Base-by-base conservation (phyloP, 768 basidiomycete species). In the Tricholoma sp. region DNA sequence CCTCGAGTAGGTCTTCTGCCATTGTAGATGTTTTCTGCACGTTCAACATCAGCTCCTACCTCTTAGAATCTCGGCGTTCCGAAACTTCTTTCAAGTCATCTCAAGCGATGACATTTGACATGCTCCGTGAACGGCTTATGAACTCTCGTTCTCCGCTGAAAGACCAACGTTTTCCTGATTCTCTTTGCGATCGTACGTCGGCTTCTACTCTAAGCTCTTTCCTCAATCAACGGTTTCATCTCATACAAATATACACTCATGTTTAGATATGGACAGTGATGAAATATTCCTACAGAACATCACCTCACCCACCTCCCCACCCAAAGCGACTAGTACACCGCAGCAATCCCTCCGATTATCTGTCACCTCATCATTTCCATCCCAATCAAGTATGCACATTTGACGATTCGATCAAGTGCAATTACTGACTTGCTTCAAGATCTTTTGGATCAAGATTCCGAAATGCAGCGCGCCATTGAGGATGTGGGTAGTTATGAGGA, bases 401-500 rank as follows among this genome's bases (percentile, higher is more conserved):
- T 14, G 31, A 41, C 31, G 22, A 10, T 10, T 34, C 18, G 6
- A 52, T 43, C 43, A 22, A 51, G 58, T 46, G 32, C 56, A 68
- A 10, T 58, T 39, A n/a, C 55, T 63, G 56, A 56, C 34, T n/a
- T 16, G 22, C 41, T 5, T 11, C 46, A 58, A 89, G 86, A 89
- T 71, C 73, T 88, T 14, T 68, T 89, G 56, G 85, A 88, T 19
- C 78, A 81, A 55, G 84, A 89, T 62, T 85, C 86, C 2, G 85
- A 85, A 62, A 89, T 89, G 88, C 84, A 83, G 54, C 77, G 79
- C 53, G 82, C 76, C 9, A 80, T 89, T 64, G 75, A 79, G 27
- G 81, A 75, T 19, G 64, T 83, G 57, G 79, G 83, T 54, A 83
- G 77, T 62, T 82, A 74, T 59, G 83, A 81, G 35, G 76, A 68